These are phyloP conservation scores for Rubus parviflorus DNA, from an alignment of 306 rosid species.

Conservation along the genomic window DNA sequence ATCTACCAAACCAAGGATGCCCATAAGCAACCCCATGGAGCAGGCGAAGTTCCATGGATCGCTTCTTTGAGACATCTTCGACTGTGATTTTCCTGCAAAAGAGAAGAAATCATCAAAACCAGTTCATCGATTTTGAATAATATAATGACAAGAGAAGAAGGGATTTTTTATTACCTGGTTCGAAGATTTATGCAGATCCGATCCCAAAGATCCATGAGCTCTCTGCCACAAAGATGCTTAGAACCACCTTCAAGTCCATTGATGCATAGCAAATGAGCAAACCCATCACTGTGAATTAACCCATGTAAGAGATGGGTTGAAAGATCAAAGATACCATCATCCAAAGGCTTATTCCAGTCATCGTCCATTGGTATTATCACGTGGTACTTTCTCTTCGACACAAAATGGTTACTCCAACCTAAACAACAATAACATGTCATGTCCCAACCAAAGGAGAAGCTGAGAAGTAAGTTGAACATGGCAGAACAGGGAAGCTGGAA, in stretches of 20 bases:
- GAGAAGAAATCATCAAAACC: slow-evolving; percentile 5
- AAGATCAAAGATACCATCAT: slow-evolving; percentile 48
- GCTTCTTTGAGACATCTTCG: slow-evolving; percentile 69
- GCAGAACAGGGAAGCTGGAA: background rate
- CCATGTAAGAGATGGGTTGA: slow-evolving; percentile 74
- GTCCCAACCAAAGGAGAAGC: background rate
- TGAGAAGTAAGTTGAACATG: background rate
- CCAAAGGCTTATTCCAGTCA: slow-evolving; percentile 71
- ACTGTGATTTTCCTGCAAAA: slow-evolving; percentile 64
- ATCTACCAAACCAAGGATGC: slow-evolving; percentile 90
- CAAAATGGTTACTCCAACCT: slow-evolving; percentile 94
- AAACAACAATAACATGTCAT: slow-evolving; percentile 17
- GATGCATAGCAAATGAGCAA: slow-evolving; percentile 74
- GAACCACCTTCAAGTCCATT: slow-evolving; percentile 91
- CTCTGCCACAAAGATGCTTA: slow-evolving; percentile 66
- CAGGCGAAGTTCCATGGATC: slow-evolving; percentile 78
- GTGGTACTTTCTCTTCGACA: slow-evolving; percentile 76
- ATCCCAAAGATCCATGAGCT: slow-evolving; percentile 88
- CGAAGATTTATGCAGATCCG: slow-evolving; percentile 63
- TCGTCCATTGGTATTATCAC: slow-evolving; percentile 65
- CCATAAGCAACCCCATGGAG: slow-evolving; percentile 88
- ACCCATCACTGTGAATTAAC: slow-evolving; percentile 73
- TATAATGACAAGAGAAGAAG: slow-evolving; percentile 1
- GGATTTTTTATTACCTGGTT: slow-evolving; percentile 46
- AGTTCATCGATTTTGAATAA: background rate